Evolutionary conservation across 2,329 filamentous ascomycete genomes (phyloP), one percentile per base, ranked within the genome.

Genomic region (Aspergillus transmontanensis): DNA sequence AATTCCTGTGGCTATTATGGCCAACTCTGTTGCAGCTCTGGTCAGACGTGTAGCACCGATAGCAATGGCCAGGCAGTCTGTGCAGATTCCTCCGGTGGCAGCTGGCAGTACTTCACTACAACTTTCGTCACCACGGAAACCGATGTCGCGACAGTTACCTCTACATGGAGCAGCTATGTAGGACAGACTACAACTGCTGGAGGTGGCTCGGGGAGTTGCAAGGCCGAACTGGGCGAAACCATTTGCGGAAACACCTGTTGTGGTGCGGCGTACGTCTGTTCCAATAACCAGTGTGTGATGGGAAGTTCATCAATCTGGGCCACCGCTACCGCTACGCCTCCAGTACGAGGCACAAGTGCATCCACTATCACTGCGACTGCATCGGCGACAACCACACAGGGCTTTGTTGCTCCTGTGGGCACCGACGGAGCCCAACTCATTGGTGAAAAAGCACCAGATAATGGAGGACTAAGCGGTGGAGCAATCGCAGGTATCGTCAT

Each of bases 71-170:
- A 85, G 72, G 85, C 84, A 45, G 77, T 80, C 66, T 87, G 85
- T 72, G 36, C 57, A 19, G 51, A 64, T 19, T 68, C 69, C 30
- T 67, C 68, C 53, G 75, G 69, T 59, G 70, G 71, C 16, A 83
- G 83, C 65, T 88, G 85, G 85, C 72, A 83, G 65, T 84, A 83
- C 74, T 86, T 79, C 70, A 89, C 86, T 21, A 85, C 84, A 2
- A 87, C 84, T 6, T 87, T 79, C 69, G 80, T 85, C 14, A 65
- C 66, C 43, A 77, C 76, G n/a, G 81, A 86, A 71, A 88, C 85
- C 14, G 83, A 83, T 58, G 76, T 82, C 7, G 73, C 83, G 50
- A 87, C 85, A 3, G 76, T 80, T 62, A 88, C 86, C 6, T 82
- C 81, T 7, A 82, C 85, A 36, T 84, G 82, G 74, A 88, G 85